phyloP scores from a whole-genome alignment of 2,329 filamentous ascomycete species.

The Botrytis fabae region DNA sequence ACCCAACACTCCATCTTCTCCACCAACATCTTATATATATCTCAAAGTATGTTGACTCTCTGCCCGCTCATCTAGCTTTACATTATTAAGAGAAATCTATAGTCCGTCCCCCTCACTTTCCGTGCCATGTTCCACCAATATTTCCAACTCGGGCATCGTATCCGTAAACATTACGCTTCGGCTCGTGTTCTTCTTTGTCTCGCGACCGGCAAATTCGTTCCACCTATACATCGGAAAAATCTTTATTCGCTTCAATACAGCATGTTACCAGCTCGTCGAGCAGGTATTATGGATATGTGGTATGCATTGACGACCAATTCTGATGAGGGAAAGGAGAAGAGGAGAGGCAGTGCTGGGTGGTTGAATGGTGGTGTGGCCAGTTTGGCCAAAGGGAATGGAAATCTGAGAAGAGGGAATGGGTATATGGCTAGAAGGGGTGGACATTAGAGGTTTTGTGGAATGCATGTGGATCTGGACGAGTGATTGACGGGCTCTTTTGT shows the following conservation, averaged over 20 bases:
- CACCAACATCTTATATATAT: slow-evolving; percentile 76
- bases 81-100: slow-evolving; percentile 43
- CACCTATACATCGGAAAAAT: slow-evolving; percentile 90
- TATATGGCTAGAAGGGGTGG: slow-evolving; percentile 22
- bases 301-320: slow-evolving; percentile 35
- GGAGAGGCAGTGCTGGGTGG: slow-evolving; percentile 18
- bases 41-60: slow-evolving; percentile 63
- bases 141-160: slow-evolving; percentile 87
- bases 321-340: slow-evolving; percentile 26
- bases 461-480: not conserved
- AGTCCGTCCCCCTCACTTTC: slow-evolving; percentile 87
- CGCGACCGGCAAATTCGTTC: slow-evolving; percentile 86
- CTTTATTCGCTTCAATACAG: slow-evolving; percentile 97
- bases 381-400: slow-evolving; percentile 15
- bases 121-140: slow-evolving; percentile 97
- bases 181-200: slow-evolving; percentile 85
- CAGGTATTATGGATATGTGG: slow-evolving; percentile 86
- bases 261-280: slow-evolving; percentile 84
- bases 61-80: not conserved
- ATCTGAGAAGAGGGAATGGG: slow-evolving; percentile 17
- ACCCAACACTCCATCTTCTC: slow-evolving; percentile 31
- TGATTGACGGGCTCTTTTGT: slow-evolving; percentile 9
- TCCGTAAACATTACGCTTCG: slow-evolving; percentile 93
- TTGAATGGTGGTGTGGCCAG: slow-evolving; percentile 16
- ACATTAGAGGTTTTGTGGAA: not conserved